Evolutionary conservation across 176 grass and related monocot species (phyloP).

Genomic region (Poa annua): DNA sequence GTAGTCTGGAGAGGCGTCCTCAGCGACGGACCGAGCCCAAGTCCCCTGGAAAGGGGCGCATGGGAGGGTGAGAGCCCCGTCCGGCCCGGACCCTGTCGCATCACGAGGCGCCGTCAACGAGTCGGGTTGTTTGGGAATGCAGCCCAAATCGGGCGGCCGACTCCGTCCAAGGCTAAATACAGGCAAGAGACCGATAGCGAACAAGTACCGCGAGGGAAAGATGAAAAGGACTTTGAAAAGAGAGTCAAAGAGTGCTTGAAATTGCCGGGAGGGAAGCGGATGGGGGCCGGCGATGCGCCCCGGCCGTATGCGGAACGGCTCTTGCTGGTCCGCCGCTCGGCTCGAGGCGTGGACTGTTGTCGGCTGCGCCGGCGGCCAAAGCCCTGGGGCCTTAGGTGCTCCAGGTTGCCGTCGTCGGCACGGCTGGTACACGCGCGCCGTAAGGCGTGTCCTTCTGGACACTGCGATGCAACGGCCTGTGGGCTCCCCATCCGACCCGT

Average conservation of each 20-base stretch:
- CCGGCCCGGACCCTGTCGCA: constrained; percentile 55
- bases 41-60: too few species aligned
- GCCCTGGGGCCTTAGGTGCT: too few species aligned
- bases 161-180: constrained; percentile 69
- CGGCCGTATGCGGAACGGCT: constrained; percentile 46
- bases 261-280: constrained; percentile 69
- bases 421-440: too few species aligned
- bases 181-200: constrained; percentile 73
- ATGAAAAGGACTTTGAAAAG: constrained; percentile 78
- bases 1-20: too few species aligned
- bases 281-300: constrained; percentile 61
- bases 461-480: constrained; percentile 21
- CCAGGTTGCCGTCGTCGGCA: too few species aligned
- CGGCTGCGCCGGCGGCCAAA: too few species aligned
- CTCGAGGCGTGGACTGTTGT: constrained; percentile 28
- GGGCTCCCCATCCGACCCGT: constrained; percentile 66
- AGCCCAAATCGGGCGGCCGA: constrained; percentile 57
- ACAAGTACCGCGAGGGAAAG: constrained; percentile 83
- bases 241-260: constrained; percentile 69
- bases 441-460: not conserved
- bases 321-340: constrained; percentile 35
- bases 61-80: constrained; percentile 53
- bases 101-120: constrained; percentile 58
- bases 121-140: constrained; percentile 71
- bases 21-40: too few species aligned